phyloP scores from a whole-genome alignment of 2,329 filamentous ascomycete genomes.

The Ascomycota sp. region DNA sequence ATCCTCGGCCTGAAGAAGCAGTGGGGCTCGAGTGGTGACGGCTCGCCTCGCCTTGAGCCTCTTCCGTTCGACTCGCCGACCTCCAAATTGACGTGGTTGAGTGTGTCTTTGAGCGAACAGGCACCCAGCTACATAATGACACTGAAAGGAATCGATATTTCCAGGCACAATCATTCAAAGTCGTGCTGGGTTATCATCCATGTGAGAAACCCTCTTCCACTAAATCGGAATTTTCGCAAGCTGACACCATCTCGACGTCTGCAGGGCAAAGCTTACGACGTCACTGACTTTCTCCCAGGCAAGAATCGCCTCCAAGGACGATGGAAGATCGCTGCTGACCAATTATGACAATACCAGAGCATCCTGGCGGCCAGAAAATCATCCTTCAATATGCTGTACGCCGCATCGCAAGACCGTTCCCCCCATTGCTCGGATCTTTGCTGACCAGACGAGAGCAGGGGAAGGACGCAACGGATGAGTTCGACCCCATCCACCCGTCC shows the following conservation, averaged over 20 bases:
- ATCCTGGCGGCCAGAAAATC: constrained; percentile 77
- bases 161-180: constrained; percentile 57
- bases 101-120: too few species aligned
- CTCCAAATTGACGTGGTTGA: too few species aligned
- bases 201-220: constrained; percentile 17
- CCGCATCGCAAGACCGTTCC: neutral
- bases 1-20: too few species aligned
- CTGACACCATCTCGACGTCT: neutral
- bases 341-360: constrained; percentile 29
- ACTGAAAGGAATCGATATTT: constrained; percentile 31
- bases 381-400: constrained; percentile 79
- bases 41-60: neutral
- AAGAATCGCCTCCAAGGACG: constrained; percentile 4
- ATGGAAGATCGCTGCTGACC: neutral
- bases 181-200: constrained; percentile 89
- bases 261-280: constrained; percentile 65
- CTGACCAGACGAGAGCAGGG: constrained; percentile 23
- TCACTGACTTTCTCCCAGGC: constrained; percentile 73
- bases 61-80: constrained; percentile 2
- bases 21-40: too few species aligned
- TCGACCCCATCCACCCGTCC: constrained; percentile 70
- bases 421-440: neutral
- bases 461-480: constrained; percentile 84
- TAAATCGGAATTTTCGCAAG: neutral
- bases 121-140: constrained; percentile 10